Evolutionary conservation across 2,329 filamentous ascomycete species (phyloP).

Genomic region (Colletotrichum sp.): DNA sequence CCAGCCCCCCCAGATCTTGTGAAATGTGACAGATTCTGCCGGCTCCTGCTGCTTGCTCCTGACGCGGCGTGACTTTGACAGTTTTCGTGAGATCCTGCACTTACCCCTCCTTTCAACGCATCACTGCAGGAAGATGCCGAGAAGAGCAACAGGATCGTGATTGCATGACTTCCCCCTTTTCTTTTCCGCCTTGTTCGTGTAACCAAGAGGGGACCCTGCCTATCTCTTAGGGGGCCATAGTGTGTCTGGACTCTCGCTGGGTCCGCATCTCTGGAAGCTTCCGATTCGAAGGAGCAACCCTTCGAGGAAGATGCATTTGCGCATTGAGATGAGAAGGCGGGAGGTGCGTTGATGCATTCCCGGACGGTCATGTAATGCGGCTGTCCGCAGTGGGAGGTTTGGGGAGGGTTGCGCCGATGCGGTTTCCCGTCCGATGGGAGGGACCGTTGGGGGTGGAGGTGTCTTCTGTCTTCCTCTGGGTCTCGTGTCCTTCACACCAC

Average conservation of each 20-base stretch:
- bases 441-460: background rate
- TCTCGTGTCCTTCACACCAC: background rate
- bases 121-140: background rate
- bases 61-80: background rate
- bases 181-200: background rate
- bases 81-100: constrained; percentile 19
- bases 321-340: background rate
- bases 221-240: background rate
- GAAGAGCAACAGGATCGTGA: background rate
- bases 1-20: background rate
- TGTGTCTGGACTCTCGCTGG: background rate
- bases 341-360: background rate
- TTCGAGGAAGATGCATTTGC: background rate
- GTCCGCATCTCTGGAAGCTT: background rate
- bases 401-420: background rate
- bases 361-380: background rate
- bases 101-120: background rate
- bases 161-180: background rate
- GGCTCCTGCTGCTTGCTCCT: background rate
- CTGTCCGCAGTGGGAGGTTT: background rate
- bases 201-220: background rate
- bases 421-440: background rate
- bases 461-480: background rate
- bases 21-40: background rate
- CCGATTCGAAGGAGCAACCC: background rate